Conservation (phyloP, 352 stramenopile species). For the Pythium phragmitis region DNA sequence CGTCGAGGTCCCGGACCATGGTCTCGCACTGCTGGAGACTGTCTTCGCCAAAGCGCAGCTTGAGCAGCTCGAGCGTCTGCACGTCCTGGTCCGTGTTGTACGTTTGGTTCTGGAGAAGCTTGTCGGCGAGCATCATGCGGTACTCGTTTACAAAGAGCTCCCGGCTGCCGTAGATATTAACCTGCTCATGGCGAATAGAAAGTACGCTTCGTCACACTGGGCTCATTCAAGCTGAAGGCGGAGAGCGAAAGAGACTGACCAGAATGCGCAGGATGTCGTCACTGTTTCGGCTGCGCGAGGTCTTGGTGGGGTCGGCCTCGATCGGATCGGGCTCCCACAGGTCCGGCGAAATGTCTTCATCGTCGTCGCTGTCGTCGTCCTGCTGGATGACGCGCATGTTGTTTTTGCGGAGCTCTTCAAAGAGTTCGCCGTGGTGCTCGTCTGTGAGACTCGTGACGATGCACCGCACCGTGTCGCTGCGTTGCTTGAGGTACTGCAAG, state of each 20-base stretch:
- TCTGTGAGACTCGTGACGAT: constrained; percentile 94
- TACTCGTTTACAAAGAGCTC: constrained; percentile 99
- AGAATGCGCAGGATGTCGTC: constrained; percentile 97
- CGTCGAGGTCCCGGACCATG: constrained; percentile 97
- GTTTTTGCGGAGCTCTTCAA: constrained; percentile 93
- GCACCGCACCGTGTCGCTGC: constrained; percentile 96
- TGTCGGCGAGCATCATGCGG: constrained; percentile 96
- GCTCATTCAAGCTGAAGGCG: no score
- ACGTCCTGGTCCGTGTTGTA: constrained; percentile 94
- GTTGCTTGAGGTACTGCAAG: constrained; percentile 87
- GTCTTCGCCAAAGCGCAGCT: constrained; percentile 95
- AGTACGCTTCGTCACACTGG: no score
- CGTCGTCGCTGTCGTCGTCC: constrained; percentile 91
- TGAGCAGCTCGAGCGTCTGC: constrained; percentile 96
- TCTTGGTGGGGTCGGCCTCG: constrained; percentile 81
- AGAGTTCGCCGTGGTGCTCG: constrained; percentile 92
- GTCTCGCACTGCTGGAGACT: constrained; percentile 96
- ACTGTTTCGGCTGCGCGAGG: constrained; percentile 70
- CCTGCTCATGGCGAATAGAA: constrained; percentile 26
- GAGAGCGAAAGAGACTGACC: constrained; percentile 29
- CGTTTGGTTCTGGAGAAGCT: constrained; percentile 92
- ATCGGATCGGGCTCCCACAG: constrained; percentile 91
- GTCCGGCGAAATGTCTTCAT: constrained; percentile 87
- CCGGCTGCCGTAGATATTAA: constrained; percentile 98
- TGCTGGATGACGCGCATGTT: constrained; percentile 92